A percentile compares a stretch with the other conserved stretches of the same genome.
Conservation (phyloP, 257 asterid genomes). For the Penstemon newberryi region DNA sequence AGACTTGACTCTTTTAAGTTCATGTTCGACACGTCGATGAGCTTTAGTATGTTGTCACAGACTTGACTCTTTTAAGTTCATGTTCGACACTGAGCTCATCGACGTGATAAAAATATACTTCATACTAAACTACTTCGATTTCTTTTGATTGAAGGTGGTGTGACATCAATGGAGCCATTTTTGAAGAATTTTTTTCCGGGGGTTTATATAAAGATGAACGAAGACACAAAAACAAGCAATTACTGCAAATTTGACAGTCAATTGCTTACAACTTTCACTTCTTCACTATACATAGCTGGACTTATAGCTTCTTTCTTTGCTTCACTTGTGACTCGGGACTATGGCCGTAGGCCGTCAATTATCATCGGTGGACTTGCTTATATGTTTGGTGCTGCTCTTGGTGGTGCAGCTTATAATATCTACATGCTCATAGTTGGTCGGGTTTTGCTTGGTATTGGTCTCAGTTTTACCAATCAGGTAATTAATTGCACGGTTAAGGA, state of each 20-base stretch:
- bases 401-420: conserved; percentile 44
- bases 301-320: conserved; percentile 54
- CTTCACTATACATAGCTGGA: conserved; percentile 58
- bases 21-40: too few species aligned
- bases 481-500: too few species aligned
- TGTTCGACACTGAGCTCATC: too few species aligned
- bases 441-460: conserved; percentile 51
- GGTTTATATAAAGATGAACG: conserved; percentile 39
- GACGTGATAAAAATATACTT: background rate
- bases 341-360: conserved; percentile 53
- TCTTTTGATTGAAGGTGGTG: conserved; percentile 44
- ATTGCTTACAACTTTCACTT: conserved; percentile 45
- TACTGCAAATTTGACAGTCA: conserved; percentile 57
- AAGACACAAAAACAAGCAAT: conserved; percentile 34
- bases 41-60: too few species aligned
- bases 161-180: conserved; percentile 52
- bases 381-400: conserved; percentile 45
- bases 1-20: too few species aligned
- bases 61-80: too few species aligned
- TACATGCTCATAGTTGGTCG: conserved; percentile 53
- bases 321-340: conserved; percentile 43
- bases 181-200: conserved; percentile 50
- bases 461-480: conserved; percentile 67
- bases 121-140: background rate
- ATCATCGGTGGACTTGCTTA: conserved; percentile 48